Evolutionary conservation across 176 grass and related monocot genomes (phyloP).

Genomic region (Bromus sterilis): DNA sequence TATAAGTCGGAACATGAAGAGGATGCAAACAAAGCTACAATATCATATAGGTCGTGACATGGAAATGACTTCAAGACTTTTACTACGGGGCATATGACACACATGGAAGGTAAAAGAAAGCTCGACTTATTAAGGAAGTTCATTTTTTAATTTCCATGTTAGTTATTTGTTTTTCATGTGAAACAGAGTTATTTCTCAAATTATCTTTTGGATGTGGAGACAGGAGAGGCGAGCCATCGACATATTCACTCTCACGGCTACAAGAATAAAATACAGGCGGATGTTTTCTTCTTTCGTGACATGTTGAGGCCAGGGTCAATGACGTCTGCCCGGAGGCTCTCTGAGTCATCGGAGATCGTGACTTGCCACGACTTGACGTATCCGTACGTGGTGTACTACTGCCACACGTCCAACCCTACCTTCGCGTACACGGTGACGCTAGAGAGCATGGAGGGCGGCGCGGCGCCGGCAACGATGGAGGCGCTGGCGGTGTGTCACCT

Average conservation of each 20-base stretch:
- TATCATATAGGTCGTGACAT: background rate
- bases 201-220: background rate
- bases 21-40: background rate
- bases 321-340: background rate
- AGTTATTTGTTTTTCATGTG: background rate
- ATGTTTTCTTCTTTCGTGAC: constrained; percentile 16
- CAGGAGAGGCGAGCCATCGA: background rate
- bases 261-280: background rate
- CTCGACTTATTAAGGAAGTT: background rate
- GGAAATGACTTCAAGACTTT: background rate
- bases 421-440: background rate
- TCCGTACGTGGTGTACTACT: constrained; percentile 20
- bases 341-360: background rate
- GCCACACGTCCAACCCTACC: constrained; percentile 9
- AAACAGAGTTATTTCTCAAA: background rate
- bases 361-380: constrained; percentile 11
- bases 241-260: background rate
- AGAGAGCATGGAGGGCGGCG: background rate
- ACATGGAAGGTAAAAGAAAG: background rate
- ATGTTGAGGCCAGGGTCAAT: background rate
- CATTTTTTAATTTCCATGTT: background rate
- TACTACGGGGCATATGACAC: background rate
- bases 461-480: background rate
- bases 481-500: constrained; percentile 18
- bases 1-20: background rate